phyloP scores from a whole-genome alignment of 306 rosid species.

The Geum urbanum region DNA sequence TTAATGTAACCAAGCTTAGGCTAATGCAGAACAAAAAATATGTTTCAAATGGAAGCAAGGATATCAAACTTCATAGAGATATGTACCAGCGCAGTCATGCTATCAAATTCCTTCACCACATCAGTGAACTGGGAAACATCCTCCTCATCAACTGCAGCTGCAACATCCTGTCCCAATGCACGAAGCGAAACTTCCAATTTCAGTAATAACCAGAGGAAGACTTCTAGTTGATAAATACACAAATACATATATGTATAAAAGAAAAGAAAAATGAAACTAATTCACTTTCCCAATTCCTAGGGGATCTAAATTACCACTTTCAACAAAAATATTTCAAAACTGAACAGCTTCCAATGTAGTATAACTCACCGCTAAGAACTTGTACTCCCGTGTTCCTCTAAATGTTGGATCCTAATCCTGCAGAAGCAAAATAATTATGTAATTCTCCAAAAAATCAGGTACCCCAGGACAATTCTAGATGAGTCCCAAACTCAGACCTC shows the following conservation, averaged over 20 bases:
- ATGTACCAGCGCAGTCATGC: constrained; percentile 89
- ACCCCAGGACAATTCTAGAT: constrained; percentile 20
- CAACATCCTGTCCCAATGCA: constrained; percentile 58
- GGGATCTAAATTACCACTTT: neutral
- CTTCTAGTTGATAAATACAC: no score
- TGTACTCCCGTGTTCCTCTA: constrained; percentile 84
- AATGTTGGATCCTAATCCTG: constrained; percentile 97
- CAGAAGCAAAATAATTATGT: constrained; percentile 26
- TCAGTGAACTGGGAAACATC: constrained; percentile 80
- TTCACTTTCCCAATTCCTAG: neutral
- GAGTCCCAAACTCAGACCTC: constrained; percentile 50
- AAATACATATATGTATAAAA: no score
- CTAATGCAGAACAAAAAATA: neutral
- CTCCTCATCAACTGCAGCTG: constrained; percentile 77
- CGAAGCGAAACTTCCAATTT: neutral
- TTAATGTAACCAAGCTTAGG: no score
- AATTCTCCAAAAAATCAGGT: constrained; percentile 15
- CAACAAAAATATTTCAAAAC: neutral
- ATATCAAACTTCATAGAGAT: constrained; percentile 7
- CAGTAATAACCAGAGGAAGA: no score
- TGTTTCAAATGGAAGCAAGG: neutral
- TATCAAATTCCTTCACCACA: constrained; percentile 86
- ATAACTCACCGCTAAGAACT: constrained; percentile 65
- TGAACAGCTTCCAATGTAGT: neutral
- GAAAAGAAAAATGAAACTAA: neutral